A percentile compares a stretch with the other conserved stretches of the same genome.
Conservation (phyloP, 495 filamentous ascomycete genomes). For the Letharia lupina region DNA sequence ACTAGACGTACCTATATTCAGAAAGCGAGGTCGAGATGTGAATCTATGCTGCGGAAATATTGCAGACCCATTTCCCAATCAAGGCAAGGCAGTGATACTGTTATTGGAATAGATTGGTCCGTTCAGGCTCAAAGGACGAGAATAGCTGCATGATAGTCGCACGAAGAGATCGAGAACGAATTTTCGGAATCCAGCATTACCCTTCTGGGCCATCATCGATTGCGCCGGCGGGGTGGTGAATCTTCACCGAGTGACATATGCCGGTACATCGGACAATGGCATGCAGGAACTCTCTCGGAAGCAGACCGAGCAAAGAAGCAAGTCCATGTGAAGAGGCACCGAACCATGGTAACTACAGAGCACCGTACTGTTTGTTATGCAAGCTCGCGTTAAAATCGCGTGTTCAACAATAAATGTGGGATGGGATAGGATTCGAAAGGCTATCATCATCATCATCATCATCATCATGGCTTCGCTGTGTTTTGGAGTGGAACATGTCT, state of each 20-base stretch:
- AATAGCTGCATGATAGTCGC: not conserved
- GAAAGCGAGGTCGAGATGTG: not conserved
- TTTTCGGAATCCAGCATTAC: not conserved
- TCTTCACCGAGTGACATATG: conserved; percentile 8
- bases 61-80: not conserved
- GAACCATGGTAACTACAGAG: not conserved
- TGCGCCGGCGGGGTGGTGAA: not conserved
- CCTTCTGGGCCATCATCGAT: not conserved
- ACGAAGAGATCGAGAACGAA: not conserved
- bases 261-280: conserved; percentile 2
- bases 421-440: not conserved
- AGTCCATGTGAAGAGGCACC: not conserved
- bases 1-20: not conserved
- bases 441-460: no score
- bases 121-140: not conserved
- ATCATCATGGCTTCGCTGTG: not conserved
- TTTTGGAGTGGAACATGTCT: not conserved
- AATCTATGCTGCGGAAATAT: not conserved
- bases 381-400: not conserved
- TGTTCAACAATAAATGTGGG: not conserved
- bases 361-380: not conserved
- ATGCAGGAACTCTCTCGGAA: conserved; percentile 1
- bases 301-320: not conserved
- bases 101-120: not conserved
- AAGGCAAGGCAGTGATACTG: not conserved